These are phyloP conservation scores for Galerina sulciceps DNA, from an alignment of 768 basidiomycete species.

Conservation along the genomic window DNA sequence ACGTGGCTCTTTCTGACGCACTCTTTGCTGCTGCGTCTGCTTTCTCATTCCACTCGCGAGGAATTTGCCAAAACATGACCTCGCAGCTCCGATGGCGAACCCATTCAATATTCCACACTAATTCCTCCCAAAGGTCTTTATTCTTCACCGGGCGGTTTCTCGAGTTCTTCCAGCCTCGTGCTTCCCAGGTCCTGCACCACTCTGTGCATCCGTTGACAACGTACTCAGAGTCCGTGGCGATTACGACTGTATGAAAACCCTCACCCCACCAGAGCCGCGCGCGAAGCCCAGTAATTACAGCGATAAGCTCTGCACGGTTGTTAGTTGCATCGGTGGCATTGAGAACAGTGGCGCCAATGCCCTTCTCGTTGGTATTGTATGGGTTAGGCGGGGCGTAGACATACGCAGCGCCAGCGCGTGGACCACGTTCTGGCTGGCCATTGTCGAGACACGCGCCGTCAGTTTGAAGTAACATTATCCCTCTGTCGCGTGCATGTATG, in stretches of 20 bases:
- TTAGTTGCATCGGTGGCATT: neutral
- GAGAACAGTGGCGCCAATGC: neutral
- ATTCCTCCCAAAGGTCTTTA: neutral
- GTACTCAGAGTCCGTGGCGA: conserved; percentile 19
- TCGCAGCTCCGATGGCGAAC: neutral
- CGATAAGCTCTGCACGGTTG: conserved; percentile 15
- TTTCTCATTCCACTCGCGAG: neutral
- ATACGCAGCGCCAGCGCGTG: neutral
- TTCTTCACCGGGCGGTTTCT: neutral
- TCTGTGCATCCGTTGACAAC: conserved; percentile 8
- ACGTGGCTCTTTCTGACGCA: neutral
- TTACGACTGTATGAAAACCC: conserved; percentile 9
- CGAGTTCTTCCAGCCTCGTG: neutral
- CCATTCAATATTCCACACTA: neutral
- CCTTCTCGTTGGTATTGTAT: neutral
- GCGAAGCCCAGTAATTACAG: conserved; percentile 1
- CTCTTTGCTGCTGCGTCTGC: neutral
- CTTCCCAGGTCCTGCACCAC: neutral
- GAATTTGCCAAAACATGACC: neutral
- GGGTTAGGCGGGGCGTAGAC: neutral
- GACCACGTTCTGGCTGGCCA: neutral
- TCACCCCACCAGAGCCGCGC: conserved; percentile 7
- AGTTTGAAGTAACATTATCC: neutral
- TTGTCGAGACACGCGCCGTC: neutral
- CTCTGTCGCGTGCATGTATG: neutral